phyloP scores from a whole-genome alignment of 192 early-diverging fungal genomes.

The Coemansia asiatica region DNA sequence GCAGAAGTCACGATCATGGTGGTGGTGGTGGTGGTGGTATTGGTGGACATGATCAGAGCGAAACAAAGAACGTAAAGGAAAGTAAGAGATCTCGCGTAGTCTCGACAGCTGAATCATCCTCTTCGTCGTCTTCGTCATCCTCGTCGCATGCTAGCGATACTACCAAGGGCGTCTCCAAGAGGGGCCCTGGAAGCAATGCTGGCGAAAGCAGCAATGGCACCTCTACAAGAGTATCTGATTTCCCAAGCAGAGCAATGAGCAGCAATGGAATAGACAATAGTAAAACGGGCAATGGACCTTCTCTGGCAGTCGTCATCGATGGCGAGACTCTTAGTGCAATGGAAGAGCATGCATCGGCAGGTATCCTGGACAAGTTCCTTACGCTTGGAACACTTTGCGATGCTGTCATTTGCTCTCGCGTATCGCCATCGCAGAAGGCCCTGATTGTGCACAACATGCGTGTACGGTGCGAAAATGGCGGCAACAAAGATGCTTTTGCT shows the following conservation, averaged over 20 bases:
- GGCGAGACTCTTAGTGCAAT: conserved; percentile 74
- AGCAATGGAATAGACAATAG: background rate
- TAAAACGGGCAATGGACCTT: background rate
- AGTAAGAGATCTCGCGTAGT: background rate
- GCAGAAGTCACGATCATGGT: background rate
- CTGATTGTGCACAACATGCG: conserved; percentile 75
- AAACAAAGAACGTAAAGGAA: background rate
- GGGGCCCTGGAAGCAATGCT: background rate
- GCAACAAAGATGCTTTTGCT: background rate
- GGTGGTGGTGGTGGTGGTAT: too few species aligned
- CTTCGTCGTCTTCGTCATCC: background rate
- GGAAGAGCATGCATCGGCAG: conserved; percentile 40
- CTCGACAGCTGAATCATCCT: background rate
- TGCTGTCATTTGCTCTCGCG: conserved; percentile 87
- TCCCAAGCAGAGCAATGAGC: background rate
- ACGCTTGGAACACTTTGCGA: conserved; percentile 73
- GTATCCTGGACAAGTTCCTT: conserved; percentile 64
- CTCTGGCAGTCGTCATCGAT: conserved; percentile 85
- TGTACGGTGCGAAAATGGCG: conserved; percentile 46
- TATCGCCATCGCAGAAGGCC: conserved; percentile 88
- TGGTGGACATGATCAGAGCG: too few species aligned
- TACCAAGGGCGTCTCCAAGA: conserved; percentile 5
- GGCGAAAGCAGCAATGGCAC: background rate
- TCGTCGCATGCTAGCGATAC: conserved; percentile 13
- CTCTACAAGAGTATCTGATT: conserved; percentile 27